Percentiles rank a stretch among this genome's conserved stretches.
Conservation (phyloP, 2,329 filamentous ascomycete genomes). For the Trichoderma pleuroti region DNA sequence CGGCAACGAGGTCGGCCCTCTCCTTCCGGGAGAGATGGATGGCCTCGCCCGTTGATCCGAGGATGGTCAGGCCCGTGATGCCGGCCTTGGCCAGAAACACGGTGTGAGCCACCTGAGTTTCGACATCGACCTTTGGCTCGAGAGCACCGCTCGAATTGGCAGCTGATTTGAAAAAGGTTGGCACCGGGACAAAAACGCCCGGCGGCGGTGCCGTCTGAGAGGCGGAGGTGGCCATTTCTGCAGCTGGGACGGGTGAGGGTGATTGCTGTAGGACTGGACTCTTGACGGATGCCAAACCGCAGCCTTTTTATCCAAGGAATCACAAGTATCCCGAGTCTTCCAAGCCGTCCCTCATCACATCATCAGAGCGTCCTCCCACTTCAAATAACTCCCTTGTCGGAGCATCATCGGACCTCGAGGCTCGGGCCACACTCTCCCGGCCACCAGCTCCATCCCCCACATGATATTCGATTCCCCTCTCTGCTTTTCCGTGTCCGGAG, state of each 20-base stretch:
- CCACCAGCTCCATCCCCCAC: background rate
- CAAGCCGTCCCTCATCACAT: background rate
- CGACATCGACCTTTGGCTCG: conserved; percentile 53
- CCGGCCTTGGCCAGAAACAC: conserved; percentile 59
- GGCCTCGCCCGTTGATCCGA: conserved; percentile 63
- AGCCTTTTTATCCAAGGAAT: background rate
- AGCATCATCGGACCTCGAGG: background rate
- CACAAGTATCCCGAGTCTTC: background rate
- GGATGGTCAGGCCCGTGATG: conserved; percentile 58
- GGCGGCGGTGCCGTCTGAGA: conserved; percentile 37
- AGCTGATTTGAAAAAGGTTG: conserved; percentile 58
- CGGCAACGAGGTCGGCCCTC: conserved; percentile 51
- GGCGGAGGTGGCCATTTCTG: background rate
- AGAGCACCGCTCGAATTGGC: conserved; percentile 41
- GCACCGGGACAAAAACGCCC: conserved; percentile 58
- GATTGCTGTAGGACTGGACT: background rate
- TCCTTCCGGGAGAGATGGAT: conserved; percentile 59
- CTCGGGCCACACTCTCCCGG: conserved; percentile 13
- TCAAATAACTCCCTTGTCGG: conserved; percentile 11
- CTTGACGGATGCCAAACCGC: background rate
- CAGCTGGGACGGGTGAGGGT: background rate
- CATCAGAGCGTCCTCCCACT: conserved; percentile 7
- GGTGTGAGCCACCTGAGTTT: conserved; percentile 55
- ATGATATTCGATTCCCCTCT: background rate
- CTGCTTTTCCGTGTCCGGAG: conserved; percentile 13